phyloP scores from a whole-genome alignment of 1,139 yeast species.

The Yamadazyma spencermartinsiae region DNA sequence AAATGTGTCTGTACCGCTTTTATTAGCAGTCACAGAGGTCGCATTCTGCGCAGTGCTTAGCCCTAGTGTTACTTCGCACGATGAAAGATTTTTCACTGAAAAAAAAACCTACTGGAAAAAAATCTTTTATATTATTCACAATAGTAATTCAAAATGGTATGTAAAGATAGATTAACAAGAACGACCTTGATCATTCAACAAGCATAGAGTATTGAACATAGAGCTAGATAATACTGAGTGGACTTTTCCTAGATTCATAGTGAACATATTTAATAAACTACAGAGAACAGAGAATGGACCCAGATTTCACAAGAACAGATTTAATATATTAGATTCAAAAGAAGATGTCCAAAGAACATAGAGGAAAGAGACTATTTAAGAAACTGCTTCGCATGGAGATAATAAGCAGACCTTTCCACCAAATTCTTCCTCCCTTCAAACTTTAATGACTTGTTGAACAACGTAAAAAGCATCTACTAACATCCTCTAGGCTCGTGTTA shows the following conservation, averaged over 20 bases:
- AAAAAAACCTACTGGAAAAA: neutral
- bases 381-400: too few species aligned
- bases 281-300: too few species aligned
- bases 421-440: neutral
- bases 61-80: slow-evolving; percentile 1
- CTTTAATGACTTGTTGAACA: too few species aligned
- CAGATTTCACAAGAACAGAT: too few species aligned
- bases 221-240: neutral
- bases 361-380: too few species aligned
- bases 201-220: neutral
- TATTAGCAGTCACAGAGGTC: too few species aligned
- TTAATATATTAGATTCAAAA: neutral
- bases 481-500: slow-evolving; percentile 81
- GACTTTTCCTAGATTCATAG: too few species aligned
- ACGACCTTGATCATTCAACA: too few species aligned
- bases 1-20: too few species aligned
- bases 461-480: slow-evolving; percentile 11
- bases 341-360: neutral
- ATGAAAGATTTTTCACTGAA: slow-evolving; percentile 1
- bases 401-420: neutral
- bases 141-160: slow-evolving; percentile 14
- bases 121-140: slow-evolving; percentile 1
- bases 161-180: slow-evolving; percentile 2
- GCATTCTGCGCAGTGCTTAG: too few species aligned
- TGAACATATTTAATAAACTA: too few species aligned